A percentile compares a stretch with the other conserved stretches of the same genome.
Evolutionary conservation across 2,329 filamentous ascomycete species (phyloP).

Genomic region (Aspergillus pseudoglaucus): DNA sequence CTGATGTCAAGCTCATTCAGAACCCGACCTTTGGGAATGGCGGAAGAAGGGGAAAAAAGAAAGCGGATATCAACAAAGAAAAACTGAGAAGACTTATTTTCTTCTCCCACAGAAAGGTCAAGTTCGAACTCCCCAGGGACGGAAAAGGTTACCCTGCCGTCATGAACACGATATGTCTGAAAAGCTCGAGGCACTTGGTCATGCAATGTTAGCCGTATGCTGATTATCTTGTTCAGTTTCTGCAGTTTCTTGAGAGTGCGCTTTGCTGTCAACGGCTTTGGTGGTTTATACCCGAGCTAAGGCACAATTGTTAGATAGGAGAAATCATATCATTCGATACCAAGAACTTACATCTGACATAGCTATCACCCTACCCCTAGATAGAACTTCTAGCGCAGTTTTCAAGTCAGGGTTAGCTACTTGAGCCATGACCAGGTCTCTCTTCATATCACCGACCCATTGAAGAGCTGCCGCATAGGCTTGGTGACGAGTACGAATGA

Average conservation of each 20-base stretch:
- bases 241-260: conserved; percentile 69
- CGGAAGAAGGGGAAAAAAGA: conserved; percentile 63
- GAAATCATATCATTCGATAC: conserved; percentile 1
- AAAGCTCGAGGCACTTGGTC: conserved; percentile 77
- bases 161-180: conserved; percentile 67
- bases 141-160: conserved; percentile 83
- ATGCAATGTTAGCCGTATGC: conserved; percentile 74
- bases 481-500: conserved; percentile 59
- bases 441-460: conserved; percentile 65
- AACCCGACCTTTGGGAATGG: conserved; percentile 57
- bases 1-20: conserved; percentile 61
- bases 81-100: conserved; percentile 75
- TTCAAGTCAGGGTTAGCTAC: conserved; percentile 85
- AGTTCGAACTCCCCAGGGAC: conserved; percentile 84
- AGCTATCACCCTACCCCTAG: conserved; percentile 68
- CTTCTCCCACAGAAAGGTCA: conserved; percentile 82
- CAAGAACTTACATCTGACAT: conserved; percentile 65
- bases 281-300: conserved; percentile 69
- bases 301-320: conserved; percentile 12
- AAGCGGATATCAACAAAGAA: conserved; percentile 93
- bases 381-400: conserved; percentile 78
- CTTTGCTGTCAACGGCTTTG: conserved; percentile 62
- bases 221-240: conserved; percentile 76
- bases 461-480: conserved; percentile 56
- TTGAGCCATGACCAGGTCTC: conserved; percentile 63